Evolutionary conservation across 2,329 filamentous ascomycete genomes (phyloP).

Genomic region (Pseudogymnoascus sp.): DNA sequence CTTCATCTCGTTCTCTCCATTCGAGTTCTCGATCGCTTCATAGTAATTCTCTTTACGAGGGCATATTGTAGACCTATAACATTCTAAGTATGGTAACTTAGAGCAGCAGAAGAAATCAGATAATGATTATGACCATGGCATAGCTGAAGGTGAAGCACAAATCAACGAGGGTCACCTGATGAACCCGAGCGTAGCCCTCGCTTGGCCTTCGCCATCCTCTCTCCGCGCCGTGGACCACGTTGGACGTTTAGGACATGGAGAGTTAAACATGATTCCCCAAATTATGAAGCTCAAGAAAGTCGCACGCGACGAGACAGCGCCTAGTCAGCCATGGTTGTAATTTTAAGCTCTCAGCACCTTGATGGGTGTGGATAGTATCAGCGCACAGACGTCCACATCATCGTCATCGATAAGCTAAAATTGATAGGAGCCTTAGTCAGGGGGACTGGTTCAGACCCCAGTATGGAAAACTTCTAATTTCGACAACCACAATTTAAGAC

Average conservation of each 20-base stretch:
- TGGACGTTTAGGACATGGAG: background rate
- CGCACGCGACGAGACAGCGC: background rate
- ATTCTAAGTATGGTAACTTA: background rate
- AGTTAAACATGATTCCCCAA: background rate
- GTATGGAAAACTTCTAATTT: background rate
- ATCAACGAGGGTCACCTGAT: background rate
- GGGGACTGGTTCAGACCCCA: background rate
- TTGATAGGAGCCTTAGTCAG: background rate
- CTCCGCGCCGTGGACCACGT: background rate
- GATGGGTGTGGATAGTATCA: background rate
- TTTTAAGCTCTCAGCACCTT: background rate
- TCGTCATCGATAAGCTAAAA: constrained; percentile 6
- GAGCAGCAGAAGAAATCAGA: background rate
- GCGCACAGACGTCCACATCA: background rate
- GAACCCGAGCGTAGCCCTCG: background rate
- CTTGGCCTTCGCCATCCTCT: background rate
- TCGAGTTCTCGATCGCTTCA: too few relatives aligned
- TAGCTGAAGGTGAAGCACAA: background rate
- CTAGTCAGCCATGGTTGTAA: background rate
- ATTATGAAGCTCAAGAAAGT: background rate
- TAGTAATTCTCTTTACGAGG: background rate
- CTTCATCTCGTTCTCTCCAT: background rate
- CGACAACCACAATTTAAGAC: background rate
- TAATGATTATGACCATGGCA: background rate
- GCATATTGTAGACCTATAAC: background rate